Evolutionary conservation across 805 yeast genomes (phyloP).

Genomic region (Tetrapisispora taiwanensis): DNA sequence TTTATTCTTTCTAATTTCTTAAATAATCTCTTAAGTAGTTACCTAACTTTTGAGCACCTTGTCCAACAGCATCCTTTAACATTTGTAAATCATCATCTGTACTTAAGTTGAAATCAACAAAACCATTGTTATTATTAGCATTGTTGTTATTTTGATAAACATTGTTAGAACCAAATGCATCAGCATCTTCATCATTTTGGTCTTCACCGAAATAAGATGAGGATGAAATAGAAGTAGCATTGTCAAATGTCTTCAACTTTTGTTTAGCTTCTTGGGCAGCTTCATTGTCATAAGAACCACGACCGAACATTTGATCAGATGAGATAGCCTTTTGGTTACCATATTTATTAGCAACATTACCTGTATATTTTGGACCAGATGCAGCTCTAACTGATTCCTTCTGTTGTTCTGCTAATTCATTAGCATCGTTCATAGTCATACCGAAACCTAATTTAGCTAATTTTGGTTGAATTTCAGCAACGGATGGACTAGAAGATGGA

Average conservation of each 20-base stretch:
- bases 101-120: slow-evolving; percentile 60
- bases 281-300: slow-evolving; percentile 69
- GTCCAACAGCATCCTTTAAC: slow-evolving; percentile 83
- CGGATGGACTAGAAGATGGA: slow-evolving; percentile 7
- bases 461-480: slow-evolving; percentile 41
- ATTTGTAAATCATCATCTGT: slow-evolving; percentile 86
- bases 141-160: slow-evolving; percentile 13
- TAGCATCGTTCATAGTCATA: slow-evolving; percentile 60
- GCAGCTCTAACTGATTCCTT: slow-evolving; percentile 34
- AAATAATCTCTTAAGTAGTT: slow-evolving; percentile 80
- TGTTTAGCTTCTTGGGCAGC: slow-evolving; percentile 70
- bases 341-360: slow-evolving; percentile 64
- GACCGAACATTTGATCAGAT: slow-evolving; percentile 88
- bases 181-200: slow-evolving; percentile 32
- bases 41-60: slow-evolving; percentile 84
- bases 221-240: slow-evolving; percentile 87
- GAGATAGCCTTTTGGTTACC: slow-evolving; percentile 92
- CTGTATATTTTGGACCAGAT: slow-evolving; percentile 55
- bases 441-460: slow-evolving; percentile 86
- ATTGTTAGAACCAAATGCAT: slow-evolving; percentile 1
- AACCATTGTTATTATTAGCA: slow-evolving; percentile 32
- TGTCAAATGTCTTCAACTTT: slow-evolving; percentile 73
- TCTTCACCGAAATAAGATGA: slow-evolving; percentile 87
- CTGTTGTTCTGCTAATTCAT: slow-evolving; percentile 34
- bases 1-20: slow-evolving; percentile 27